These are phyloP conservation scores for Vachellia collinsii DNA, from an alignment of 306 rosid genomes.

Conservation along the genomic window DNA sequence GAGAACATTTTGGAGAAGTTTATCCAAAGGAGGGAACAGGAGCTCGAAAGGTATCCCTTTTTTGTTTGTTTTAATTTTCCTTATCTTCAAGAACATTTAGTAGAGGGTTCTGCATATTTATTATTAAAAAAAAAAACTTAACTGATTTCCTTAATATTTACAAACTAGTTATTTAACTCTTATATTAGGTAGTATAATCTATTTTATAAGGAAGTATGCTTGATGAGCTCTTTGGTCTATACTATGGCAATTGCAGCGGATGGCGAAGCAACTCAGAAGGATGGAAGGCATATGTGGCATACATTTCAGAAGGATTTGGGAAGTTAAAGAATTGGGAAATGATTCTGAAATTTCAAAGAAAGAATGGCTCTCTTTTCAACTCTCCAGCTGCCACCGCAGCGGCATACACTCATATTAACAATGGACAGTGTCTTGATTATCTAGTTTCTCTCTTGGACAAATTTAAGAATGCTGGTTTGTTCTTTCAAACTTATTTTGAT, in stretches of 20 bases:
- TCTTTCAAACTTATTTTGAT: background rate
- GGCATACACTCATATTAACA: background rate
- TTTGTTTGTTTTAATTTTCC: no score
- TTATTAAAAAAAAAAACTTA: no score
- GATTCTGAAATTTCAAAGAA: background rate
- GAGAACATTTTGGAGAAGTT: background rate
- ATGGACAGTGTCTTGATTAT: background rate
- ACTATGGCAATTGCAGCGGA: background rate
- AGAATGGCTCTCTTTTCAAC: background rate
- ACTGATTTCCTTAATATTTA: no score
- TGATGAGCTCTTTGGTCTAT: background rate
- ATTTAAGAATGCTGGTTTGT: background rate
- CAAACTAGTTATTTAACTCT: no score
- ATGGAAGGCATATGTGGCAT: background rate
- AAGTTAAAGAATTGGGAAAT: background rate
- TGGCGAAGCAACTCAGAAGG: background rate
- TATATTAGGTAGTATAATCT: no score
- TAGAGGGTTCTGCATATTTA: no score
- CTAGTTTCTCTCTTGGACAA: background rate
- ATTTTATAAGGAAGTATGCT: no score
- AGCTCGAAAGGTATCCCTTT: background rate
- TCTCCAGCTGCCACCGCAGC: background rate
- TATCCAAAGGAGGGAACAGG: background rate
- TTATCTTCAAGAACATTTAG: no score
- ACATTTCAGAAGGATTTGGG: constrained; percentile 6